Percentiles rank a stretch among this genome's conserved stretches.
Evolutionary conservation across 2,329 filamentous ascomycete species (phyloP).

Genomic region (Metarhizium anisopliae): DNA sequence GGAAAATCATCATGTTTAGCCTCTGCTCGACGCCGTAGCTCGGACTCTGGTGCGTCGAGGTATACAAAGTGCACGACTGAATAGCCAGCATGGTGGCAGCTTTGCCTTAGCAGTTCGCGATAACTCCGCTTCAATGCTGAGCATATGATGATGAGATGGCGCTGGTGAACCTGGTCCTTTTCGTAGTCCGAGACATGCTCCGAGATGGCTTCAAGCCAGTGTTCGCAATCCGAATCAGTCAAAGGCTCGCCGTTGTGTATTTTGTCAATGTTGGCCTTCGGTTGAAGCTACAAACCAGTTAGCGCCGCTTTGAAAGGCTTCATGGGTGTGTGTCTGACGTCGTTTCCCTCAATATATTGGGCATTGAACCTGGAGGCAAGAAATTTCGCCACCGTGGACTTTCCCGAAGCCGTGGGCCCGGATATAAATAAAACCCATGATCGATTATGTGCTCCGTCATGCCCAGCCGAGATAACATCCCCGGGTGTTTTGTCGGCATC

Average conservation of each 20-base stretch:
- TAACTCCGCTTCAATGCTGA: neutral
- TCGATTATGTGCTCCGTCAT: too few relatives aligned
- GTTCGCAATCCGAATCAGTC: neutral
- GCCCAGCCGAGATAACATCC: too few relatives aligned
- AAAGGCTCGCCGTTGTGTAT: neutral
- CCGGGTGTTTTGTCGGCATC: too few relatives aligned
- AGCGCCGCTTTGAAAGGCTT: neutral
- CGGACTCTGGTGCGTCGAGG: neutral
- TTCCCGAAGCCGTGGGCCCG: neutral
- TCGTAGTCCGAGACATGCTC: neutral
- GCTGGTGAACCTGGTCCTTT: neutral
- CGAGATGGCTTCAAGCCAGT: neutral
- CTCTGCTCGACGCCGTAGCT: neutral
- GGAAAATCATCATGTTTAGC: neutral
- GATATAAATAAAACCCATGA: constrained; percentile 10
- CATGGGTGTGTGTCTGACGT: neutral
- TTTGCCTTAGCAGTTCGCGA: neutral
- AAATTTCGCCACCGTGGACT: neutral
- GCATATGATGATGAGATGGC: neutral
- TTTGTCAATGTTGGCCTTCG: neutral
- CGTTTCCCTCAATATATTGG: neutral
- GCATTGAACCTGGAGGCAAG: neutral
- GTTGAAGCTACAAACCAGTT: neutral
- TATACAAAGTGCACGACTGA: neutral
- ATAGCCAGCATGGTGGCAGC: neutral